Evolutionary conservation across 495 filamentous ascomycete genomes (phyloP), one percentile per base, ranked within the genome.

Genomic region (Daldinia decipiens): DNA sequence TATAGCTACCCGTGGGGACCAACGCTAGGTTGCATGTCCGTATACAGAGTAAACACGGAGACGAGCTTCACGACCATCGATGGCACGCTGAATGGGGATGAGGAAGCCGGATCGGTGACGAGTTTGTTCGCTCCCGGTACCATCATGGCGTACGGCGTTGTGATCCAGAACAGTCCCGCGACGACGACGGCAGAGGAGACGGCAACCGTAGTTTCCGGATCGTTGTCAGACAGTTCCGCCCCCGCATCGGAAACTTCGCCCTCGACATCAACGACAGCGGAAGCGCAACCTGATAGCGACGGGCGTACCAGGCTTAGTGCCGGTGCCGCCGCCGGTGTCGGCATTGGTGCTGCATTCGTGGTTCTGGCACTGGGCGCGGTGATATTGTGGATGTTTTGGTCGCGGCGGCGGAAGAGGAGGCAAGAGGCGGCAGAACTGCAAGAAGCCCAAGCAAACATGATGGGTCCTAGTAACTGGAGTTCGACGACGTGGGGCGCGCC

Each of bases 131-230:
- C 70, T 3, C 65, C 70, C 1, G 57, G 65, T 21, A 73, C 70
- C 27, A 59, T 73, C 43, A 73, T 73, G 70, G 65, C 65, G 15
- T 68, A 69, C 51, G 70, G 61, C 2, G 47, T 73, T 6, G 53
- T 59, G 27, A 40, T 73, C 11, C 65, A 57, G 45, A 68, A 62
- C 32, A 21, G 38, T 12, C 17, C 26, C 0, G 8, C 24, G n/a
- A 51, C 62, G 6, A 53, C 59, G 5, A 64, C 53, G 36, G 24
- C 47, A 0, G 45, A 43, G 24, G n/a, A 15, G 21, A 12, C 56
- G 29, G 32, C 31, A n/a, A 61, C 55, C 3, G 39, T 47, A 24
- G 24, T 7, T 27, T 38, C 68, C 11, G 52, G 17, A 5, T 58
- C 31, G 15, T 52, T 40, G 9, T 50, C 8, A 45, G 34, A 27